Evolutionary conservation across 164 flowering plant species (phyloP).

Genomic region (Macadamia tetraphylla): DNA sequence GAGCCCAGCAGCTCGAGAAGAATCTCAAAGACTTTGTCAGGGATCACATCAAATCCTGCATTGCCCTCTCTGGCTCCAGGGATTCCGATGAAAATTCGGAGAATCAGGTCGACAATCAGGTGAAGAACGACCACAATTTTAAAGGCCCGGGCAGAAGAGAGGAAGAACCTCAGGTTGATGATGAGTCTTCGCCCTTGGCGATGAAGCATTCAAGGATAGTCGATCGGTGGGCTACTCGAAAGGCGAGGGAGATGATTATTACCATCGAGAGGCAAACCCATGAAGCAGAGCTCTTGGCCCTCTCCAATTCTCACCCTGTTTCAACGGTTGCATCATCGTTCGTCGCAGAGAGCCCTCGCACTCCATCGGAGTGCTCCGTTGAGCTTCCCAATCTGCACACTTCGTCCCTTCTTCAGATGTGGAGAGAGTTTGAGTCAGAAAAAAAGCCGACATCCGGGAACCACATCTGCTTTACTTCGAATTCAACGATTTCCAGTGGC

Average conservation of each 20-base stretch:
- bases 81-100: constrained; percentile 16
- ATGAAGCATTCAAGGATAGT: constrained; percentile 20
- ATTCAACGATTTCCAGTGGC: constrained; percentile 2
- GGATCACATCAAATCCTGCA: constrained; percentile 28
- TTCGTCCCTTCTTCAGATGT: constrained; percentile 67
- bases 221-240: constrained; percentile 48
- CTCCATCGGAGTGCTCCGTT: constrained; percentile 19
- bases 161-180: neutral
- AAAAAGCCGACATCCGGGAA: constrained; percentile 19
- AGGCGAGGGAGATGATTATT: constrained; percentile 44
- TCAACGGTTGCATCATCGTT: constrained; percentile 20
- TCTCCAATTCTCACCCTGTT: constrained; percentile 20
- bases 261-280: constrained; percentile 29
- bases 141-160: neutral
- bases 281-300: constrained; percentile 25
- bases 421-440: constrained; percentile 56
- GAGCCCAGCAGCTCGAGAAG: constrained; percentile 22
- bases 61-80: constrained; percentile 7
- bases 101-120: neutral
- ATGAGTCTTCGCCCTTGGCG: constrained; percentile 9
- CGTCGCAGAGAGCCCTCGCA: constrained; percentile 18
- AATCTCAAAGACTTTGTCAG: constrained; percentile 46
- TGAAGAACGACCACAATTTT: neutral
- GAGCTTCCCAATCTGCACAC: constrained; percentile 38
- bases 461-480: constrained; percentile 15